Evolutionary conservation across 352 stramenopile genomes (phyloP), one percentile per base, ranked within the genome.

Genomic region (Phytopythium ostracodes): DNA sequence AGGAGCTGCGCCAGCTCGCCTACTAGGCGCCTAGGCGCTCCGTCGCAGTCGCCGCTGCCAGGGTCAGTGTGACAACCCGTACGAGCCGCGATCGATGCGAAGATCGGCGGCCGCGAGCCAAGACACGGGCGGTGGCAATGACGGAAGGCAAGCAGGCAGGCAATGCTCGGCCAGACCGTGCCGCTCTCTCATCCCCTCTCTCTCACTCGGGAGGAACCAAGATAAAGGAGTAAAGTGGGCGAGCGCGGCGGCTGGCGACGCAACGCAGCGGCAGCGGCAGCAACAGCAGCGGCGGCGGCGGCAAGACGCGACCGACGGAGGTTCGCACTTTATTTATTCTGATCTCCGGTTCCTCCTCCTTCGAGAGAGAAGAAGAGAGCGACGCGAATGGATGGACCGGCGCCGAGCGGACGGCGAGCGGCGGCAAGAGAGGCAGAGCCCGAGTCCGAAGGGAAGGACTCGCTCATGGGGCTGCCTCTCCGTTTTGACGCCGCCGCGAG

Each of bases 1-100:
- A 90, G 59, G 84, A 93, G 53, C 75, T 90, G 64, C 71, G 64
- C 24, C 71, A 59, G 25, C 50, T 27, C 9, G 50, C 50, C 29
- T 56, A 56, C 50, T 56, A 56, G 50, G n/a, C n/a, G n/a, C n/a
- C n/a, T n/a, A n/a, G 50, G 22, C 18, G 11, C 24, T 10, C 24
- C 27, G 24, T 12, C 25, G 2, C 20, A 24, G 8, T 8, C 18
- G 14, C 14, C 10, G 24, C 49, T n/a, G 49, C 49, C 18, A 22
- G 24, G 9, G 22, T 9, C 44, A 6, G 14, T 14, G n/a, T 14
- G 44, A 14, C n/a, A n/a, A n/a, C n/a, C n/a, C n/a, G n/a, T n/a
- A n/a, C n/a, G n/a, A n/a, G n/a, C n/a, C 44, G 44, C 44, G 44
- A 29, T 25, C 20, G 44, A 52, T 29, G 20, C n/a, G 38, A 44